Conservation (phyloP, 768 basidiomycete species). For the Lactarius trivialis region DNA sequence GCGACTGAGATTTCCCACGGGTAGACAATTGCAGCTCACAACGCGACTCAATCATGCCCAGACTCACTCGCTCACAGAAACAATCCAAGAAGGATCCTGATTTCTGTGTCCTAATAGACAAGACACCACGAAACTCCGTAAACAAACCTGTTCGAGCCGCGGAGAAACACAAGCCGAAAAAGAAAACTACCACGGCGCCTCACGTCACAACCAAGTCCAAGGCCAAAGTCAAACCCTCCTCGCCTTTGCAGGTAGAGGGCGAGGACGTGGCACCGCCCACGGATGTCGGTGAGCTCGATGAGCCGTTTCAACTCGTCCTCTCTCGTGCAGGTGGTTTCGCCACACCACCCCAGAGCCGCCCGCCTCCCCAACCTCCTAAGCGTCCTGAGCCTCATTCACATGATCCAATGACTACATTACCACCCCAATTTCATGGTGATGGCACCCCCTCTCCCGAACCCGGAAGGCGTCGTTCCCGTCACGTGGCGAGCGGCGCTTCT, state of each 20-base stretch:
- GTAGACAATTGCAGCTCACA: background rate
- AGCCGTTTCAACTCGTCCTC: background rate
- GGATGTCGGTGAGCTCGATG: background rate
- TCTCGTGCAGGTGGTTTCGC: slow-evolving; percentile 8
- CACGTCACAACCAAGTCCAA: slow-evolving; percentile 6
- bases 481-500: background rate
- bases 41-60: slow-evolving; percentile 7
- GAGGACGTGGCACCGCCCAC: background rate
- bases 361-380: slow-evolving; percentile 12
- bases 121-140: slow-evolving; percentile 14
- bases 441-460: slow-evolving; percentile 18
- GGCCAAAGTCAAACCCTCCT: slow-evolving; percentile 7
- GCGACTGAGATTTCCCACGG: background rate
- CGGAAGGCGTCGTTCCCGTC: slow-evolving; percentile 5
- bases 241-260: background rate
- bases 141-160: background rate
- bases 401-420: slow-evolving; percentile 10
- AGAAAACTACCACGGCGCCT: background rate
- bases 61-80: slow-evolving; percentile 9
- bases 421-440: slow-evolving; percentile 9
- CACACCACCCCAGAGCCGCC: slow-evolving; percentile 16
- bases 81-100: background rate
- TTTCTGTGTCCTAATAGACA: slow-evolving; percentile 23
- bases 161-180: slow-evolving; percentile 1
- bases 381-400: slow-evolving; percentile 15